Conservation (phyloP, 2,329 filamentous ascomycete species). For the Cladosporium sp. region DNA sequence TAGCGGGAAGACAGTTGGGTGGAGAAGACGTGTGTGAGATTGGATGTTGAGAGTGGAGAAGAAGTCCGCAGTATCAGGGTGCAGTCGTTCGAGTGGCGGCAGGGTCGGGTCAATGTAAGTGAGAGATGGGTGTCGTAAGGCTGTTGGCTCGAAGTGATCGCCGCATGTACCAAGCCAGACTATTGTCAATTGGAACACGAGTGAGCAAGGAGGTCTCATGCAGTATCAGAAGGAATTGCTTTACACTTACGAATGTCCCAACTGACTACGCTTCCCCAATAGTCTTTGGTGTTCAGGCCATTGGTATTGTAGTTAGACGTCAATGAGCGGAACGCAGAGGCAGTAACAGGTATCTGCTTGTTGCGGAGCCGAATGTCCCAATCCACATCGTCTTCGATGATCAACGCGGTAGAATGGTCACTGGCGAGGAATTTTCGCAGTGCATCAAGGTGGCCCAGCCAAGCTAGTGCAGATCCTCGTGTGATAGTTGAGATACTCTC, state of each 20-base stretch:
- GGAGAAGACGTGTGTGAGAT: conserved; percentile 42
- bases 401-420: conserved; percentile 45
- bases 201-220: not conserved
- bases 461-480: conserved; percentile 44
- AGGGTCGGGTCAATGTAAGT: conserved; percentile 40
- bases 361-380: conserved; percentile 50
- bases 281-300: conserved; percentile 23
- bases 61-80: conserved; percentile 42
- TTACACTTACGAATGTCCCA: conserved; percentile 39
- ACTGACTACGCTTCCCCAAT: conserved; percentile 43
- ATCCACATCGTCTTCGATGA: conserved; percentile 51
- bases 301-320: conserved; percentile 9
- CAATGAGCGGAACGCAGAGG: conserved; percentile 43
- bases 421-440: conserved; percentile 46
- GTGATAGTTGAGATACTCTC: conserved; percentile 35
- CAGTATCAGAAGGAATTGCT: too few relatives aligned
- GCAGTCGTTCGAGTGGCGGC: conserved; percentile 40
- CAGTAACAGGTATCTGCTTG: conserved; percentile 45
- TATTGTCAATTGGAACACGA: not conserved
- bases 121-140: conserved; percentile 39
- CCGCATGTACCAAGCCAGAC: conserved; percentile 47
- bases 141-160: conserved; percentile 40
- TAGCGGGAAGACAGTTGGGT: conserved; percentile 46
- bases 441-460: conserved; percentile 45
- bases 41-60: conserved; percentile 42